Percentiles rank a stretch among this genome's conserved stretches.
Evolutionary conservation across 2,329 filamentous ascomycete species (phyloP).

Genomic region (Acephala macrosclerotiorum): DNA sequence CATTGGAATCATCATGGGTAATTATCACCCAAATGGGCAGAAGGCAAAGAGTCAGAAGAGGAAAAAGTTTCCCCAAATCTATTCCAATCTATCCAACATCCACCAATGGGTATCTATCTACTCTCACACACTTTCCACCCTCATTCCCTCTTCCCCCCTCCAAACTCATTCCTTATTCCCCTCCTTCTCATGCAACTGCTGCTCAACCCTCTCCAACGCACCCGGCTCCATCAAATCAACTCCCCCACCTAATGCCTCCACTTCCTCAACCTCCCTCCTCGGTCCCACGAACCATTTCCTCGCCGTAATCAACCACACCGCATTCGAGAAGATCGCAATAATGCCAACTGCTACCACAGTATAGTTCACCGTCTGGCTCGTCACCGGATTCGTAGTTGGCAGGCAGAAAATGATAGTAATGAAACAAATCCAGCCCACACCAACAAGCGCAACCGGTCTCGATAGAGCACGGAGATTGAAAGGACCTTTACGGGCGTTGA

Average conservation of each 20-base stretch:
- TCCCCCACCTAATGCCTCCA: slow-evolving; percentile 51
- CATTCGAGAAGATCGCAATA: slow-evolving; percentile 55
- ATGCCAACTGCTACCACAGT: slow-evolving; percentile 66
- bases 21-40: background rate
- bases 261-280: slow-evolving; percentile 58
- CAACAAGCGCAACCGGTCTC: slow-evolving; percentile 54
- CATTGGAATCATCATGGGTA: background rate
- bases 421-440: slow-evolving; percentile 59
- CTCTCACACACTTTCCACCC: background rate
- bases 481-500: slow-evolving; percentile 59
- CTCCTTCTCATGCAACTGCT: slow-evolving; percentile 27
- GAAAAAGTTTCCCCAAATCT: no score
- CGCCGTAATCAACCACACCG: slow-evolving; percentile 60
- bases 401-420: slow-evolving; percentile 66
- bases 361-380: slow-evolving; percentile 64
- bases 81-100: background rate
- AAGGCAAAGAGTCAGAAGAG: no score
- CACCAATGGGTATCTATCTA: slow-evolving; percentile 1
- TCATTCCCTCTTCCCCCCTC: background rate
- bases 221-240: slow-evolving; percentile 50
- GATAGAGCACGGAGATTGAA: slow-evolving; percentile 59
- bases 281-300: slow-evolving; percentile 63
- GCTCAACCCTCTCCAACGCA: slow-evolving; percentile 35
- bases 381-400: slow-evolving; percentile 62
- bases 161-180: background rate